Evolutionary conservation across 139 green algal genomes (phyloP).

Genomic region (Volvox africanus): DNA sequence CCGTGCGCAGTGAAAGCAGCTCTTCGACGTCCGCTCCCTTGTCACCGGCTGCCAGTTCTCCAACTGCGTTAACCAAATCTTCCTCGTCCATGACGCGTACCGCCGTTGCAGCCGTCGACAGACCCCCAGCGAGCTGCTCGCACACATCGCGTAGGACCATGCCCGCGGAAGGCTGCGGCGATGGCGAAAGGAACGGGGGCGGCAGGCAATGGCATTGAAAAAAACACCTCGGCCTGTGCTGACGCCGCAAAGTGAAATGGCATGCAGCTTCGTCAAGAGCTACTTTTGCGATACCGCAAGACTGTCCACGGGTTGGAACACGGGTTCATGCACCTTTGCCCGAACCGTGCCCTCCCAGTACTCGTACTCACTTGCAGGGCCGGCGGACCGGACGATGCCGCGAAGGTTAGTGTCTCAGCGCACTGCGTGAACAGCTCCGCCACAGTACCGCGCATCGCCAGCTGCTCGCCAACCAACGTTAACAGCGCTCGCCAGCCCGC

Average conservation of each 20-base stretch:
- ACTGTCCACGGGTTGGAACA: too few relatives aligned
- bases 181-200: neutral
- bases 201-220: too few relatives aligned
- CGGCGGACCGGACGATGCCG: constrained; percentile 13
- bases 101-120: constrained; percentile 3
- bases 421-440: constrained; percentile 40
- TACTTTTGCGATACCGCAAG: too few relatives aligned
- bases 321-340: too few relatives aligned
- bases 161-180: constrained; percentile 19
- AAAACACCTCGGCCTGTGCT: too few relatives aligned
- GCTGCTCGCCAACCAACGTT: constrained; percentile 32
- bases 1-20: neutral
- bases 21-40: neutral
- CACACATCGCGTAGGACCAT: constrained; percentile 19
- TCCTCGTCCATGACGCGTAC: neutral
- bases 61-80: constrained; percentile 10
- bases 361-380: constrained; percentile 44
- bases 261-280: too few relatives aligned
- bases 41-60: neutral
- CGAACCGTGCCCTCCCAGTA: too few relatives aligned
- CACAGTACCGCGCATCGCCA: neutral
- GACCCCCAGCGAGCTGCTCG: constrained; percentile 19
- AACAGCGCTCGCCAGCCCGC: constrained; percentile 40
- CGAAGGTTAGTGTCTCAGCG: constrained; percentile 35
- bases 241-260: too few relatives aligned